These are phyloP conservation scores for Mrakia frigida DNA, from an alignment of 768 basidiomycete genomes.

Conservation along the genomic window DNA sequence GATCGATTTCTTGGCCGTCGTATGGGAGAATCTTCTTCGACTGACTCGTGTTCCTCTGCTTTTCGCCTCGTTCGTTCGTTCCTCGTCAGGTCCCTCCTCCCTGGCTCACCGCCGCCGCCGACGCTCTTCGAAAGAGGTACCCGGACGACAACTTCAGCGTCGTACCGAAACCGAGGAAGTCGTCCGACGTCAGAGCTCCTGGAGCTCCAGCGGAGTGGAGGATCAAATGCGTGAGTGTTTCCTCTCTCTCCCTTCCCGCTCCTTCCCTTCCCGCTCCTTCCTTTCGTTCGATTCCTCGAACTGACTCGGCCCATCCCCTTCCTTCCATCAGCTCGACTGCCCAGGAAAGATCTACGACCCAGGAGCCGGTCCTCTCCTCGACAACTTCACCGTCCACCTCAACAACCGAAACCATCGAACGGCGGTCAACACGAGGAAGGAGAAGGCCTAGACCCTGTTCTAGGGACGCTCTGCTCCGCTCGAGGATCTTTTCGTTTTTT, in stretches of 20 bases:
- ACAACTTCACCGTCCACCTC: conserved; percentile 89
- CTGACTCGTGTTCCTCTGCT: not conserved
- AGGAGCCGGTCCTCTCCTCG: conserved; percentile 76
- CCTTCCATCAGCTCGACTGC: conserved; percentile 54
- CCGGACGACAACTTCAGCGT: conserved; percentile 79
- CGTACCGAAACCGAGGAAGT: conserved; percentile 53
- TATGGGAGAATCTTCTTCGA: not conserved
- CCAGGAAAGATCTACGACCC: conserved; percentile 92
- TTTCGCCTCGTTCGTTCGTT: conserved; percentile 15
- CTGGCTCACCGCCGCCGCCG: conserved; percentile 68
- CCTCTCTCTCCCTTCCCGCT: not conserved
- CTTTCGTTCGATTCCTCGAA: not conserved
- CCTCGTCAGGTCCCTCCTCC: conserved; percentile 52
- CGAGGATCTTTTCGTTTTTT: no score
- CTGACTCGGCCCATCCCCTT: not conserved
- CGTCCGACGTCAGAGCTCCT: conserved; percentile 34
- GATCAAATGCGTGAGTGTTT: conserved; percentile 60
- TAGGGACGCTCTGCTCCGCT: no score
- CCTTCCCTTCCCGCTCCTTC: not conserved
- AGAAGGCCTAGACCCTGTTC: not conserved
- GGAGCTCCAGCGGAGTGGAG: conserved; percentile 62
- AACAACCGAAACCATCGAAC: conserved; percentile 45
- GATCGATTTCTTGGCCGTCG: not conserved
- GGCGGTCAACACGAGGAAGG: conserved; percentile 36
- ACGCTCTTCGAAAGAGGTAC: conserved; percentile 63